Conservation (phyloP, 768 basidiomycete genomes). For the Mycena filopes region DNA sequence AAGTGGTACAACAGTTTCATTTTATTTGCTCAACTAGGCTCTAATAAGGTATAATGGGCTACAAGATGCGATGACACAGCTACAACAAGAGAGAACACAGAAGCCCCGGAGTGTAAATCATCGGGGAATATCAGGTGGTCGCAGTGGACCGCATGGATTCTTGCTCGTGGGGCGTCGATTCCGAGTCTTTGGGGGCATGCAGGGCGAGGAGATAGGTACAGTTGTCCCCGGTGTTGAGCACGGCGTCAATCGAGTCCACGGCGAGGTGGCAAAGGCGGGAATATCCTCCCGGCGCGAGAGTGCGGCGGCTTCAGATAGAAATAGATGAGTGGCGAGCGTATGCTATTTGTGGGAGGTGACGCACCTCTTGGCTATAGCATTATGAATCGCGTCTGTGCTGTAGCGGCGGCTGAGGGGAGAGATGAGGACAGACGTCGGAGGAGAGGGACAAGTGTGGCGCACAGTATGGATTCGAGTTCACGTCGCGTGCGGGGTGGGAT, state of each 20-base stretch:
- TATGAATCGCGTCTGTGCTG: slow-evolving; percentile 84
- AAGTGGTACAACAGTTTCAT: slow-evolving; percentile 24
- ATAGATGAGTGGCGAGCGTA: not conserved
- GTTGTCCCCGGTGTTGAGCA: slow-evolving; percentile 78
- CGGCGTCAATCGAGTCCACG: slow-evolving; percentile 74
- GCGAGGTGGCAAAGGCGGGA: slow-evolving; percentile 77
- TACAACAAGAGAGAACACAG: slow-evolving; percentile 29
- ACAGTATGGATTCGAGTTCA: slow-evolving; percentile 82
- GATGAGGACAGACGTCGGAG: not conserved
- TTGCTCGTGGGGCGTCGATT: slow-evolving; percentile 46
- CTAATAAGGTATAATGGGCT: slow-evolving; percentile 18
- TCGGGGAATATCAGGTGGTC: slow-evolving; percentile 48
- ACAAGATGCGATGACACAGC: slow-evolving; percentile 27
- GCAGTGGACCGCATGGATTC: slow-evolving; percentile 52
- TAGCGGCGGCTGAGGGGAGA: slow-evolving; percentile 68
- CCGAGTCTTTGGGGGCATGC: slow-evolving; percentile 53
- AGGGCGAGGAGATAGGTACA: slow-evolving; percentile 70
- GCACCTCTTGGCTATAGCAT: slow-evolving; percentile 77
- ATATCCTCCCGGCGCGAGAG: slow-evolving; percentile 53
- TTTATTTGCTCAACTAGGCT: slow-evolving; percentile 25
- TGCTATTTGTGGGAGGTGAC: slow-evolving; percentile 58
- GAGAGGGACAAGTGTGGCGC: slow-evolving; percentile 40
- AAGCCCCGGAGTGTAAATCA: slow-evolving; percentile 22
- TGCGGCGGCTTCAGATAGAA: slow-evolving; percentile 25
- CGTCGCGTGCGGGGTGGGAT: slow-evolving; percentile 70